Conservation (phyloP, 2,329 filamentous ascomycete genomes). For the Penicillium sp. region DNA sequence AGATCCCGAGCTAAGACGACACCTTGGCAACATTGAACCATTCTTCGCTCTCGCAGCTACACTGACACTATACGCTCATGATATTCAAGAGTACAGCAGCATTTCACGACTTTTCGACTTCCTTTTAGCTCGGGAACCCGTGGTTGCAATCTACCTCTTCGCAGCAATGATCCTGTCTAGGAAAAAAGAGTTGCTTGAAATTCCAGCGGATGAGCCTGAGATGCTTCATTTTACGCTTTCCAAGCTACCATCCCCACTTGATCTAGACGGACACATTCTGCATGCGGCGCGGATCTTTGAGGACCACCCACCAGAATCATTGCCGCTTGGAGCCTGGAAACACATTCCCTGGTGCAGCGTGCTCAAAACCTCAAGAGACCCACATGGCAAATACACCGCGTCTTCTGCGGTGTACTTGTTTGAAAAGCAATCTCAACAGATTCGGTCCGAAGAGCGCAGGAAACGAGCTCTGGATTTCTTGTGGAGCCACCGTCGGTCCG, state of each 20-base stretch:
- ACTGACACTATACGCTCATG: slow-evolving; percentile 93
- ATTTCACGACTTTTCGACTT: slow-evolving; percentile 93
- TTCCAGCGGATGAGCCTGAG: slow-evolving; percentile 79
- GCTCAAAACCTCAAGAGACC: slow-evolving; percentile 73
- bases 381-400: slow-evolving; percentile 57
- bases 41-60: slow-evolving; percentile 94
- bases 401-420: slow-evolving; percentile 69
- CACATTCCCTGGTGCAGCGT: slow-evolving; percentile 73
- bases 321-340: slow-evolving; percentile 66
- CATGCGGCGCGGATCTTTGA: slow-evolving; percentile 65
- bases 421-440: slow-evolving; percentile 66
- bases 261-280: slow-evolving; percentile 74
- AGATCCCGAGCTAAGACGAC: slow-evolving; percentile 69
- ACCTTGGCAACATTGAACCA: slow-evolving; percentile 76
- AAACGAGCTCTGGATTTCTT: slow-evolving; percentile 53
- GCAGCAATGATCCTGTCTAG: slow-evolving; percentile 81
- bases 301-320: slow-evolving; percentile 67
- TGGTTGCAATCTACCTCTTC: slow-evolving; percentile 87
- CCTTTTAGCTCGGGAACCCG: slow-evolving; percentile 81
- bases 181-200: slow-evolving; percentile 79
- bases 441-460: slow-evolving; percentile 64
- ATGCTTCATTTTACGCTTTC: slow-evolving; percentile 88
- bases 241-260: slow-evolving; percentile 77
- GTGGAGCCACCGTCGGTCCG: slow-evolving; percentile 66
- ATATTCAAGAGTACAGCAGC: slow-evolving; percentile 83